Conservation (phyloP, 2,329 filamentous ascomycete genomes). For the Sporothrix protearum region DNA sequence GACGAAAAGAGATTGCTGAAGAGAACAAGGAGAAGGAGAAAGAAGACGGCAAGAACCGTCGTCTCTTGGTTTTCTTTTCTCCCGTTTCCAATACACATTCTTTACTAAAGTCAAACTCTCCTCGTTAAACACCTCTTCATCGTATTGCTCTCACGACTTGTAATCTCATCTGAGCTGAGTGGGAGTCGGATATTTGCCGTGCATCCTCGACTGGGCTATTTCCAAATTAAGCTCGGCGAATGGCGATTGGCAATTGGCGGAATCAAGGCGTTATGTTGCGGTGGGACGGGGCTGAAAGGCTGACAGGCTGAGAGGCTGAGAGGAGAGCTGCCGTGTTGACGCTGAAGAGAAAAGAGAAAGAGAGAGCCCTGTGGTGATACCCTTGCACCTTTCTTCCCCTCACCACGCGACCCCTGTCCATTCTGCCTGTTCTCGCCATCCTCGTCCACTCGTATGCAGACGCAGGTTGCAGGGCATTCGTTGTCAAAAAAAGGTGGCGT, state of each 20-base stretch:
- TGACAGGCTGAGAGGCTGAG: too few relatives aligned
- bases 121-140: too few relatives aligned
- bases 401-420: background rate
- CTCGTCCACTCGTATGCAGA: background rate
- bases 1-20: background rate
- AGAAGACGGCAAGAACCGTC: background rate
- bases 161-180: background rate
- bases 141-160: background rate
- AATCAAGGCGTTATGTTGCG: background rate
- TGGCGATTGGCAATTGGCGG: background rate
- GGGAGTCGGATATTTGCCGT: background rate
- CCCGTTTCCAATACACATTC: too few relatives aligned
- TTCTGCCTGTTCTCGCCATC: background rate
- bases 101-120: too few relatives aligned
- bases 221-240: background rate
- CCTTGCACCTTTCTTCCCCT: background rate
- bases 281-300: background rate
- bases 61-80: background rate
- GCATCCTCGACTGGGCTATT: background rate
- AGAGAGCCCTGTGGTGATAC: background rate
- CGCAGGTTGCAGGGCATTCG: slow-evolving; percentile 7
- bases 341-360: too few relatives aligned
- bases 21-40: background rate
- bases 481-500: background rate
- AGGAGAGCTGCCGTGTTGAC: background rate